Evolutionary conservation across 352 stramenopile genomes (phyloP).

Genomic region (Globisporangium cylindrosporum): DNA sequence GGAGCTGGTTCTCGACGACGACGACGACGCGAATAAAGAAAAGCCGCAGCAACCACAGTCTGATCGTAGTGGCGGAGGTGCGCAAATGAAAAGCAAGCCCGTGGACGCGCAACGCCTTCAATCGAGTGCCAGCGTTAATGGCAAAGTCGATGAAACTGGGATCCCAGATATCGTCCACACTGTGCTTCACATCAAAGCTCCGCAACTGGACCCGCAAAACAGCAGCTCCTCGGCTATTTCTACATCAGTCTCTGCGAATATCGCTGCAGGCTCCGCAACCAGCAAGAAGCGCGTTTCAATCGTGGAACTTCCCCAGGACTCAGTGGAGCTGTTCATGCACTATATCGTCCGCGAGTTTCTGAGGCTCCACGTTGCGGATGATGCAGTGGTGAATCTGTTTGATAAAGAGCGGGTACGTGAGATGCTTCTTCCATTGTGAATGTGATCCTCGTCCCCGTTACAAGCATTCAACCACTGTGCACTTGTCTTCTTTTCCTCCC

Average conservation of each 20-base stretch:
- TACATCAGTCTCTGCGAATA: not conserved
- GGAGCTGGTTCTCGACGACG: slow-evolving; percentile 30
- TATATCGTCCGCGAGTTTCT: slow-evolving; percentile 69
- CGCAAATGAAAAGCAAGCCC: not conserved
- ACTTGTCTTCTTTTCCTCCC: not conserved
- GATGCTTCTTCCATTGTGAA: not conserved
- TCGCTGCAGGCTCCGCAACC: not conserved
- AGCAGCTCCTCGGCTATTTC: not conserved
- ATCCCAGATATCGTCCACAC: slow-evolving; percentile 16
- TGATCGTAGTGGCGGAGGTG: not conserved
- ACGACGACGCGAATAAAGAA: slow-evolving; percentile 3
- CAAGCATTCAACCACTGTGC: not conserved
- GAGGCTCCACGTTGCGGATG: slow-evolving; percentile 32
- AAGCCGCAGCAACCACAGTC: not conserved
- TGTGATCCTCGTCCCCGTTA: not conserved
- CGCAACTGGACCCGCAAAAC: not conserved
- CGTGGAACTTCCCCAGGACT: not conserved
- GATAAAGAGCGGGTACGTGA: slow-evolving; percentile 34
- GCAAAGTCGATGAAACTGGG: slow-evolving; percentile 2
- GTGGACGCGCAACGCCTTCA: not conserved
- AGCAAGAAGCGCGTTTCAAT: slow-evolving; percentile 14
- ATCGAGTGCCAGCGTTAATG: not conserved
- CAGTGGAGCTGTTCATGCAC: slow-evolving; percentile 32
- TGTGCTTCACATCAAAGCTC: slow-evolving; percentile 12
- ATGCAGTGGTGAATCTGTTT: slow-evolving; percentile 35